A percentile compares a stretch with the other conserved stretches of the same genome.
Evolutionary conservation across 495 filamentous ascomycete species (phyloP).

Genomic region (Bathelium albidoporum): DNA sequence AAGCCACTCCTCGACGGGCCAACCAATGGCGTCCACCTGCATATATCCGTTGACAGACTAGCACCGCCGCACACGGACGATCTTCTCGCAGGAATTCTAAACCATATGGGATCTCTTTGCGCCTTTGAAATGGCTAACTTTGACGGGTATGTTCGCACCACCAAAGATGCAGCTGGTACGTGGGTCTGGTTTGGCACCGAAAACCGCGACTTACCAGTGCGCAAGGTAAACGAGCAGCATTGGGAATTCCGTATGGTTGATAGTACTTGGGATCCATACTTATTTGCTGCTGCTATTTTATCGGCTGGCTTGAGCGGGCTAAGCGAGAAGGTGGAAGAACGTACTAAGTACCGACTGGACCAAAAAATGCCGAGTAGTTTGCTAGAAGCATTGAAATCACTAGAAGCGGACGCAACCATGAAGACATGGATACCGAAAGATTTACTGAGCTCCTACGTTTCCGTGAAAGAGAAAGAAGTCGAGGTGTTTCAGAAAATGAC

Average conservation of each 20-base stretch:
- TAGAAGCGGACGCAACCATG: too few species aligned
- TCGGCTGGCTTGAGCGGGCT: neutral
- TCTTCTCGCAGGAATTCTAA: neutral
- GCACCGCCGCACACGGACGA: neutral
- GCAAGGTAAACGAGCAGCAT: neutral
- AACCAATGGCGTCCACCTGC: neutral
- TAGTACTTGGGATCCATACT: neutral
- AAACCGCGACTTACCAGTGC: constrained; percentile 2
- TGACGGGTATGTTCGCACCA: neutral
- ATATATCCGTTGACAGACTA: neutral
- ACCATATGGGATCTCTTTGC: neutral
- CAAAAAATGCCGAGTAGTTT: too few species aligned
- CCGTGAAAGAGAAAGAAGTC: too few species aligned
- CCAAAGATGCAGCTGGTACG: neutral
- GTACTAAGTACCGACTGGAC: too few species aligned
- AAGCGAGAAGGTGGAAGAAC: too few species aligned
- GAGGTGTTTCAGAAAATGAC: too few species aligned
- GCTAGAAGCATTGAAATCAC: too few species aligned
- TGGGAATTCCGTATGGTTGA: neutral
- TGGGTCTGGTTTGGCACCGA: neutral
- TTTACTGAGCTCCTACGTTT: too few species aligned
- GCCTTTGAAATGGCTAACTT: neutral
- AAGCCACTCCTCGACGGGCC: neutral
- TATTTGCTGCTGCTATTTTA: neutral
- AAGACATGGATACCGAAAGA: too few species aligned